Evolutionary conservation across 1,284 basidiomycete species (phyloP), one percentile per base, ranked within the genome.

Genomic region (Mycosarcoma mackinlayi): DNA sequence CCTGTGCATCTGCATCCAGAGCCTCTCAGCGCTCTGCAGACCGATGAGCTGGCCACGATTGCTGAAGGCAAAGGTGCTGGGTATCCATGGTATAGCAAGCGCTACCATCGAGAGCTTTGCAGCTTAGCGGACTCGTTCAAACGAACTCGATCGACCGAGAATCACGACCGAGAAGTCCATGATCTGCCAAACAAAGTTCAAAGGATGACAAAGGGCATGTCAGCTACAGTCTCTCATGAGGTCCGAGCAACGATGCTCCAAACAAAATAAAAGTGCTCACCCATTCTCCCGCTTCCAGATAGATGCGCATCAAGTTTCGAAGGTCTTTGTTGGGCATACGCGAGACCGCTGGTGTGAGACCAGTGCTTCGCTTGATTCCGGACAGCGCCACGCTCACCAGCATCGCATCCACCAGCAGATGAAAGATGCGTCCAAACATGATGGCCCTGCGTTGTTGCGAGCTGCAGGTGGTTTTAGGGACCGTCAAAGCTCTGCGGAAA

Each of bases 221-320:
- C 55, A 59, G 54, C 49, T 21, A 38, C 42, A 16, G n/a, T 18
- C 9, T 45, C 31, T 37, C 33, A 7, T 16, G 19, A n/a, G n/a
- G 19, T 37, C 6, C 46, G 13, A 23, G n/a, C 7, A 4, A 28
- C 11, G 23, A 28, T 14, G 28, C 1, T 7, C 25, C 13, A 74
- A n/a, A n/a, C n/a, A n/a, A n/a, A n/a, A n/a, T n/a, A n/a, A n/a
- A n/a, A n/a, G n/a, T n/a, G n/a, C 79, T 61, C 53, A 81, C 78
- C 80, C 80, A 82, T 63, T 82, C 80, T 31, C 80, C 80, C 25
- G 78, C 73, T 50, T 82, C 80, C 27, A 82, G 54, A 40, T 79
- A 82, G 38, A 74, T 66, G 28, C 76, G 60, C 54, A 81, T 52
- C 28, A 81, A 37, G 49, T 80, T 75, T 41, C 79, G 71, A 6